phyloP scores from a whole-genome alignment of 306 rosid species.

The Rubus parviflorus region DNA sequence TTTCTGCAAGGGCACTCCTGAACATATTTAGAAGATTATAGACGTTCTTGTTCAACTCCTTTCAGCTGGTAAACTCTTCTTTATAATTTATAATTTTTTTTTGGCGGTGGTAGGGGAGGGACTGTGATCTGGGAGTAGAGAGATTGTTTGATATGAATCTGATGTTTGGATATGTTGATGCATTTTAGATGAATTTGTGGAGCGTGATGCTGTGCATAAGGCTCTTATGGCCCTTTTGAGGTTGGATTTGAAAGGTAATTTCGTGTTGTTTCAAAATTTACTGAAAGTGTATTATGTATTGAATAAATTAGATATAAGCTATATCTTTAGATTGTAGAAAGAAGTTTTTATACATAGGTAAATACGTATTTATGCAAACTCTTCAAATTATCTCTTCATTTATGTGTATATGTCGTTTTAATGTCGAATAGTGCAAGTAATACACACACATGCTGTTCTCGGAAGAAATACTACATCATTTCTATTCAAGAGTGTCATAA shows the following conservation, averaged over 20 bases:
- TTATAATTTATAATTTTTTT: neutral
- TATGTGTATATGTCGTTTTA: too few relatives aligned
- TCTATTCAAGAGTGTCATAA: neutral
- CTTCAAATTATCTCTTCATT: neutral
- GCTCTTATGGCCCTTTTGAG: conserved; percentile 94
- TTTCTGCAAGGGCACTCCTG: conserved; percentile 97
- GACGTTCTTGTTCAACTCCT: conserved; percentile 94
- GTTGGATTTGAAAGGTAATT: conserved; percentile 92
- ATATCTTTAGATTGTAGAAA: neutral
- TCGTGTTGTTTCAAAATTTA: neutral
- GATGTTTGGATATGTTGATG: conserved; percentile 29
- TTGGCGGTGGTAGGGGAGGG: neutral
- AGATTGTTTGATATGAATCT: conserved; percentile 30
- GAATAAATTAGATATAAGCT: neutral
- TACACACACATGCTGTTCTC: neutral
- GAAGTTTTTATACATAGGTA: neutral
- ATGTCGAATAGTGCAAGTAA: neutral
- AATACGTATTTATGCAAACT: neutral
- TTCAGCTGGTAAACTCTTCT: conserved; percentile 54
- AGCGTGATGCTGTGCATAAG: conserved; percentile 96
- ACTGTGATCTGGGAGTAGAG: conserved; percentile 5
- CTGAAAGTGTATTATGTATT: neutral
- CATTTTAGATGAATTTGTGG: conserved; percentile 87
- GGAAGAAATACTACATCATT: neutral
- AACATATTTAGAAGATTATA: conserved; percentile 77